Evolutionary conservation across 2,329 filamentous ascomycete species (phyloP).

Genomic region (Phyllosticta paracitricarpa): DNA sequence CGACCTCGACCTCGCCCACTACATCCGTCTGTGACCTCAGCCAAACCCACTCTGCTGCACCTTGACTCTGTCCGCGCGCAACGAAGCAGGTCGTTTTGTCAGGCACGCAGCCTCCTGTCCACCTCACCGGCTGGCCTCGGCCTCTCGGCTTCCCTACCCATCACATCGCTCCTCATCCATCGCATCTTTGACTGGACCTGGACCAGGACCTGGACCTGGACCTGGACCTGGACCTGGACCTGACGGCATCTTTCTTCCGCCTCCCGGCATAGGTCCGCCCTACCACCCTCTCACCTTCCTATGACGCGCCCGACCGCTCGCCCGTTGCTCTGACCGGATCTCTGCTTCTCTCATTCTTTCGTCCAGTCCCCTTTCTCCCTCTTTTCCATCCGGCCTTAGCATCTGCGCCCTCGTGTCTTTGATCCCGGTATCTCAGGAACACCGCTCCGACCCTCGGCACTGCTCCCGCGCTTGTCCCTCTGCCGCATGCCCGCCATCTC

Average conservation of each 20-base stretch:
- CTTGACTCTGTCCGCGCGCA: no score
- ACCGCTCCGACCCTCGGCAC: not conserved
- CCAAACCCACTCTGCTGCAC: no score
- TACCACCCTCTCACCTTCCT: slow-evolving; percentile 1
- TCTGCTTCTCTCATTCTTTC: not conserved
- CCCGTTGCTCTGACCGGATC: not conserved
- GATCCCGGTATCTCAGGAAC: not conserved
- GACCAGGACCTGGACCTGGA: no score
- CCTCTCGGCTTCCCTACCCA: not conserved
- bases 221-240: not conserved
- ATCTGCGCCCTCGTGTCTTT: not conserved
- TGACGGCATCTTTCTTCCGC: slow-evolving; percentile 1
- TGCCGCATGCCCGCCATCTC: not conserved
- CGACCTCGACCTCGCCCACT: no score
- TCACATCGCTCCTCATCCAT: not conserved
- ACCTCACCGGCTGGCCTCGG: no score
- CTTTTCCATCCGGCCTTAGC: not conserved
- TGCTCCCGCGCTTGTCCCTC: not conserved
- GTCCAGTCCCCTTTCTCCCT: not conserved
- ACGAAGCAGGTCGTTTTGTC: no score
- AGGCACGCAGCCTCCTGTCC: no score
- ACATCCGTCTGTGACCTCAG: no score
- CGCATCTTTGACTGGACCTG: no score
- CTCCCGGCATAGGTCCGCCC: slow-evolving; percentile 3
- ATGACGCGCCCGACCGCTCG: slow-evolving; percentile 8